Conservation (phyloP, 2,329 filamentous ascomycete species). For the Trichoderma asperellum region DNA sequence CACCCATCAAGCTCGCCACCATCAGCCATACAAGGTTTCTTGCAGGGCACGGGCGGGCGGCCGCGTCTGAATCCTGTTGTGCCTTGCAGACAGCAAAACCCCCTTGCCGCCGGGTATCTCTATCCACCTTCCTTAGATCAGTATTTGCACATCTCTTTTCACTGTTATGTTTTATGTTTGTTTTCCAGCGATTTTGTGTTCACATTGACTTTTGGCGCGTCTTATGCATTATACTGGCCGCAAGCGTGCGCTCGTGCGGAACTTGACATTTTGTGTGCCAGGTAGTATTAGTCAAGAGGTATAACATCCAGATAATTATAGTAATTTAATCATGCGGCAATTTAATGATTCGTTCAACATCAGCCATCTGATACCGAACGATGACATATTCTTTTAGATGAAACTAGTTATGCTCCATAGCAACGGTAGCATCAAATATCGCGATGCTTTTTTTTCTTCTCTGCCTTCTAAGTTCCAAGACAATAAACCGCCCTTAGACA, state of each 20-base stretch:
- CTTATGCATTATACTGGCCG: background rate
- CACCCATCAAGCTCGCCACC: background rate
- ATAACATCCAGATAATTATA: background rate
- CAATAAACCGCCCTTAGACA: slow-evolving; percentile 10
- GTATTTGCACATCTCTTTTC: background rate
- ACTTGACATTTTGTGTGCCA: background rate
- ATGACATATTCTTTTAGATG: background rate
- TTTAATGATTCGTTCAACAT: background rate
- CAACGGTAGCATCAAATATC: background rate
- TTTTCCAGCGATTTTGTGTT: background rate
- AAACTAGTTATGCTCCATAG: background rate
- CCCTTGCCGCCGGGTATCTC: slow-evolving; percentile 1
- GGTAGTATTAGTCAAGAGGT: background rate
- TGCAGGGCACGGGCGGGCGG: background rate
- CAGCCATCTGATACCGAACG: background rate
- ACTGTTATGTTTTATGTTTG: slow-evolving; percentile 11
- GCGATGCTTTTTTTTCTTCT: background rate
- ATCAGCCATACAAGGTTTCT: background rate
- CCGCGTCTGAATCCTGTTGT: background rate
- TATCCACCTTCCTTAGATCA: background rate
- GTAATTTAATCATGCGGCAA: background rate
- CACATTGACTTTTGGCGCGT: background rate
- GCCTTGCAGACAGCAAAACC: background rate
- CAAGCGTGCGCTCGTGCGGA: background rate
- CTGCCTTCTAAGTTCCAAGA: background rate